Conservation (phyloP, 352 stramenopile genomes). For the Phytophthora quininea region DNA sequence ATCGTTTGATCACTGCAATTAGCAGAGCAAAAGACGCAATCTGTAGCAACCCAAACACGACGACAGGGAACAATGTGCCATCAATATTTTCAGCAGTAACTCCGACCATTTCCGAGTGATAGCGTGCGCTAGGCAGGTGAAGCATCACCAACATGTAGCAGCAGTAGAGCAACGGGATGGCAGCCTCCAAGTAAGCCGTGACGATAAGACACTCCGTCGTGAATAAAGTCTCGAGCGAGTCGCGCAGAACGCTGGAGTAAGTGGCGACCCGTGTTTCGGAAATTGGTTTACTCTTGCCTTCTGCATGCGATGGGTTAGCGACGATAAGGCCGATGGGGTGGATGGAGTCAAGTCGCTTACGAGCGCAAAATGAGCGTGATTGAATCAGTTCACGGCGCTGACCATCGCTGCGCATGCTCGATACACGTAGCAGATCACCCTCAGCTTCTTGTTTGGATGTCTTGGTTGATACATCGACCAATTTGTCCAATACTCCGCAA, state of each 20-base stretch:
- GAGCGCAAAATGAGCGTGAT: too few species aligned
- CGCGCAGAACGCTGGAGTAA: not conserved
- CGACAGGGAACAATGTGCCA: not conserved
- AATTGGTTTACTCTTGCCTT: not conserved
- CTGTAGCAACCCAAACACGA: constrained; percentile 12
- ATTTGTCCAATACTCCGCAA: too few species aligned
- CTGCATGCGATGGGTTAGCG: too few species aligned
- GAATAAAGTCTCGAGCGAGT: constrained; percentile 12
- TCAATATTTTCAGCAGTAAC: not conserved
- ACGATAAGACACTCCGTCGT: constrained; percentile 29
- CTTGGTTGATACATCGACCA: not conserved
- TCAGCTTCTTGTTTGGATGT: not conserved
- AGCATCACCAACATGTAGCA: constrained; percentile 8
- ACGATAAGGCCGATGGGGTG: too few species aligned
- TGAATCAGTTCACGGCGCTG: too few species aligned
- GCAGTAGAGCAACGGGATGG: constrained; percentile 28
- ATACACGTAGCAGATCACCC: not conserved
- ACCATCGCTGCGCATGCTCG: too few species aligned
- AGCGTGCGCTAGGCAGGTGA: constrained; percentile 15
- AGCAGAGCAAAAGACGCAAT: constrained; percentile 10
- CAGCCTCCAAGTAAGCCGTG: constrained; percentile 26
- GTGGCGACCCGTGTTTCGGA: not conserved
- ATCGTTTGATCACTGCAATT: not conserved
- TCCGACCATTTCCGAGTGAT: constrained; percentile 21
- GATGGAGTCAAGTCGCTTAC: too few species aligned